These are phyloP conservation scores for Parsonsia alboflavescens DNA, from an alignment of 257 asterid species.

Conservation along the genomic window DNA sequence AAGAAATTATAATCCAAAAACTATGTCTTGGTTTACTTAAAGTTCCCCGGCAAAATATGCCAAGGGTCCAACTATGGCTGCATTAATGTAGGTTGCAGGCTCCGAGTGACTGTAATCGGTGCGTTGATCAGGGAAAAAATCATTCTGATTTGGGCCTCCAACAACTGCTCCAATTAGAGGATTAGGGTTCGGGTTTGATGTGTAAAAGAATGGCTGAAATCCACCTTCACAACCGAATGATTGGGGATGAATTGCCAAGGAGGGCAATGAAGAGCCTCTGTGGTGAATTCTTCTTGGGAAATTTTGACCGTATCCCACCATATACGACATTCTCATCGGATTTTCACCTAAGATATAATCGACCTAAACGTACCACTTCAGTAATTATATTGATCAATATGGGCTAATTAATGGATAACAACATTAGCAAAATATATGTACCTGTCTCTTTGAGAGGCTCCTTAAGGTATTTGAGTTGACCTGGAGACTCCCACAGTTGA, in stretches of 20 bases:
- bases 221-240: conserved; percentile 63
- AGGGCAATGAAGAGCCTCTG: conserved; percentile 78
- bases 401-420: too few relatives aligned
- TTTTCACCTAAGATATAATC: conserved; percentile 78
- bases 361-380: conserved; percentile 29
- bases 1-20: background rate
- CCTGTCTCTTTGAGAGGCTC: conserved; percentile 53
- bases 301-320: conserved; percentile 73
- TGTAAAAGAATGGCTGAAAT: conserved; percentile 50
- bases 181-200: conserved; percentile 59
- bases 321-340: conserved; percentile 76
- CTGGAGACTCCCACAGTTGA: conserved; percentile 47
- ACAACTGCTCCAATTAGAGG: conserved; percentile 57
- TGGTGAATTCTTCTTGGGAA: conserved; percentile 74
- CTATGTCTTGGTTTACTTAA: background rate
- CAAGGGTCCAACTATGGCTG: conserved; percentile 76
- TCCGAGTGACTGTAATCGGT: conserved; percentile 67
- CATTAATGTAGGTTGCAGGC: conserved; percentile 84
- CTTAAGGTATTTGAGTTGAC: conserved; percentile 43
- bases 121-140: conserved; percentile 65
- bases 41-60: conserved; percentile 56
- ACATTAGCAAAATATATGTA: background rate
- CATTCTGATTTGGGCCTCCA: conserved; percentile 85
- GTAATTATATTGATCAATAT: too few relatives aligned
- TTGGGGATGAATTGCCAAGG: conserved; percentile 38